Evolutionary conservation across 257 asterid species (phyloP).

Genomic region (Przewalskia tangutica): DNA sequence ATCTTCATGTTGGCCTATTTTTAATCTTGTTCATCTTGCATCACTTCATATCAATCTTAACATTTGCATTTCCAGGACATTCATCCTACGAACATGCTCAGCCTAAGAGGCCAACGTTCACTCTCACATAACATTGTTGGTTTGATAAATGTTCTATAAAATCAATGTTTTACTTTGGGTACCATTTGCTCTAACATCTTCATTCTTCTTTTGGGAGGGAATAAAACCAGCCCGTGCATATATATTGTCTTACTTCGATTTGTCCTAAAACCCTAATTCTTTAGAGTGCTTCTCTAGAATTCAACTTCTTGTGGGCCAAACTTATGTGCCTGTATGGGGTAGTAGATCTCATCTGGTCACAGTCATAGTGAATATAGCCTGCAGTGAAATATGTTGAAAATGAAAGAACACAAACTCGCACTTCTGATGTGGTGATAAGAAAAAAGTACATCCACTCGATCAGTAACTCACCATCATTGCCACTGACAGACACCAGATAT

Average conservation of each 20-base stretch:
- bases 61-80: neutral
- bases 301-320: neutral
- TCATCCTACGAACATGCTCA: neutral
- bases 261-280: neutral
- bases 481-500: conserved; percentile 83
- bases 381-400: neutral
- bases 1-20: neutral
- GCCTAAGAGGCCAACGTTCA: neutral
- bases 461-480: conserved; percentile 67
- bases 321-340: neutral
- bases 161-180: neutral
- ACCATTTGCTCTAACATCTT: neutral
- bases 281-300: neutral
- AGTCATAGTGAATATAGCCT: neutral
- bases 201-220: neutral
- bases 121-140: neutral
- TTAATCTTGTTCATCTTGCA: neutral
- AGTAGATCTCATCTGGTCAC: neutral
- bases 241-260: neutral
- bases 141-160: neutral
- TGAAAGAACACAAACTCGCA: neutral
- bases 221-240: neutral
- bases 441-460: neutral
- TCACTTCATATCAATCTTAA: neutral
- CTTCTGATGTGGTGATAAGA: neutral